Base-by-base conservation (phyloP, 129 eudicot genomes). In the Saposhnikovia divaricata region DNA sequence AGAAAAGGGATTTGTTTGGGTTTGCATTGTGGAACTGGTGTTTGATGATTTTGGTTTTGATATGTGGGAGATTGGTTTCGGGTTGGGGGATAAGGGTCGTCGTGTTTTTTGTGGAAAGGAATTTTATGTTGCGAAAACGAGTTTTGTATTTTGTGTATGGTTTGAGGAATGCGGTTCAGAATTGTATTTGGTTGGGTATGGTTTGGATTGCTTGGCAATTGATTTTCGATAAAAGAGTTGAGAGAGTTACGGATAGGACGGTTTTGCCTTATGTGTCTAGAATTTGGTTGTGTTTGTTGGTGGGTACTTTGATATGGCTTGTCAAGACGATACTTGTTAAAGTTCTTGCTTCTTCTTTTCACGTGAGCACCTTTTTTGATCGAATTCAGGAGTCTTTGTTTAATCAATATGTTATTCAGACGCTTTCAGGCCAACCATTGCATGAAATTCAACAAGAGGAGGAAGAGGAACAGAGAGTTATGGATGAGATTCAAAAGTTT, bases 21-120 rank as follows among this genome's bases (percentile, higher is more conserved):
- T 83, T 91, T 14, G 81, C 85, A 42, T 82, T 86, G 55, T 91
- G 97, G 97, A 91, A 87, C 82, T 91, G 97, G 93, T 89, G 86
- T 13, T 46, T 89, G 7, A 89, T 87, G 97, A 45, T 89, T 39
- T 83, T 88, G 66, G 97, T 88, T 8, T 59, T 91, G 21, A 91
- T 91, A 1, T 91, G 88, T 68, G 97, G 97, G 75, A 82, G 92
- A 37, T 82, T 91, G 71, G 84, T 91, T 59, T 91, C 97, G 3
- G 97, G 93, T 6, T 87, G 93, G 90, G 91, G 77, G n/a, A 86
- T 91, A 27, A 39, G 85, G 80, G 46, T 87, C 9, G 77, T 84
- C 11, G 91, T 91, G 72, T 86, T 89, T 81, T 89, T 89, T 28
- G 82, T 86, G 13, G 97, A 91, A 81, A 78, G 89, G 28, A 91